Conservation (phyloP, 2,329 filamentous ascomycete genomes). For the Parasarocladium wereldwijsianum region DNA sequence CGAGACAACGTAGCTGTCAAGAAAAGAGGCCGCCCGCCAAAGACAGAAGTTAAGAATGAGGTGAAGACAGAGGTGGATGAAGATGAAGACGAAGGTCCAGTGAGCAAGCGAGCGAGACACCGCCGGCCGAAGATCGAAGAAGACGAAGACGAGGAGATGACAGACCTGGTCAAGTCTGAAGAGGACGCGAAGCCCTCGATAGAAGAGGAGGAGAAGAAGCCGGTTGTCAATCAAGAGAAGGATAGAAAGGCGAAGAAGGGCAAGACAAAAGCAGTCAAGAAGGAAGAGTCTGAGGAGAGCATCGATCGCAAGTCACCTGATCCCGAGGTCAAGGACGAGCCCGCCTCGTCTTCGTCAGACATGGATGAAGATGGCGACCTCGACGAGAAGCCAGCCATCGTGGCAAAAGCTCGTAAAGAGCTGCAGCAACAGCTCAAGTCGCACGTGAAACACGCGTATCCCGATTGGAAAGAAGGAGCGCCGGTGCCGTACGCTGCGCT, state of each 20-base stretch:
- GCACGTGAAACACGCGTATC: constrained; percentile 66
- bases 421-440: constrained; percentile 62
- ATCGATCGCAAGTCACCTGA: too few relatives aligned
- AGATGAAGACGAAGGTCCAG: constrained; percentile 43
- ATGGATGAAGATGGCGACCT: constrained; percentile 33
- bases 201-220: constrained; percentile 1
- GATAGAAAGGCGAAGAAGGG: constrained; percentile 12
- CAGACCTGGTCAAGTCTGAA: constrained; percentile 15
- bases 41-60: too few relatives aligned
- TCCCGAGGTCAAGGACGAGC: constrained; percentile 10
- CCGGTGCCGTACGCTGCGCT: constrained; percentile 90
- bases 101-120: constrained; percentile 40
- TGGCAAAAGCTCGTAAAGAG: constrained; percentile 64
- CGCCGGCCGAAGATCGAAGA: constrained; percentile 33
- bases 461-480: constrained; percentile 80
- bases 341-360: constrained; percentile 20
- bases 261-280: constrained; percentile 8
- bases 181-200: constrained; percentile 5
- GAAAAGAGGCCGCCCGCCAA: too few relatives aligned
- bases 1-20: too few relatives aligned
- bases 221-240: constrained; percentile 4
- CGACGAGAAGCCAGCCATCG: constrained; percentile 54
- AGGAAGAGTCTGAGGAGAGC: constrained; percentile 14
- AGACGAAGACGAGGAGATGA: constrained; percentile 33
- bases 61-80: constrained; percentile 19